These are phyloP conservation scores for Boechera retrofracta DNA, from an alignment of 345 rosid genomes.

Conservation along the genomic window DNA sequence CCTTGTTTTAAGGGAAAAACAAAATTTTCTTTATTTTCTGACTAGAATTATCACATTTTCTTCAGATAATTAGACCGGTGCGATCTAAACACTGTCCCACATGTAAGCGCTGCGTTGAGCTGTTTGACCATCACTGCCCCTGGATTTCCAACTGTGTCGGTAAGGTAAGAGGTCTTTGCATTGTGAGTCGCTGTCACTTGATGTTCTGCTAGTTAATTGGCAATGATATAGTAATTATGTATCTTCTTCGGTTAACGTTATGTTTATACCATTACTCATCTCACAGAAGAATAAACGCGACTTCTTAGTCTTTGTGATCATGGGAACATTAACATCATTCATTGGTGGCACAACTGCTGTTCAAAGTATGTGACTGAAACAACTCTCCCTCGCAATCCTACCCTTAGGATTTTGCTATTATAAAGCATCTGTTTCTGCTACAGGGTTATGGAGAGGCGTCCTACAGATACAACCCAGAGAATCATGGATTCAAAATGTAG, in stretches of 20 bases:
- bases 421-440: slow-evolving; percentile 33
- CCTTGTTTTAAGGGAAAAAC: neutral
- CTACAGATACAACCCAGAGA: slow-evolving; percentile 48
- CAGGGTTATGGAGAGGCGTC: slow-evolving; percentile 73
- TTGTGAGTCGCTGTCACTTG: neutral
- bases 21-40: neutral
- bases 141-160: slow-evolving; percentile 99
- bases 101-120: slow-evolving; percentile 90
- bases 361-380: slow-evolving; percentile 67
- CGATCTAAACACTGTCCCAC: slow-evolving; percentile 94
- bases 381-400: neutral
- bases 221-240: neutral
- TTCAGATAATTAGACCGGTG: slow-evolving; percentile 91
- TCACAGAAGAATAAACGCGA: slow-evolving; percentile 89
- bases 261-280: neutral
- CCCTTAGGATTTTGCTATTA: neutral
- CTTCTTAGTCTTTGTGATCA: slow-evolving; percentile 73
- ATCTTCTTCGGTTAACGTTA: neutral
- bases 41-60: slow-evolving; percentile 6
- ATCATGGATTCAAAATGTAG: slow-evolving; percentile 66
- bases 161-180: slow-evolving; percentile 57
- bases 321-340: slow-evolving; percentile 67
- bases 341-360: slow-evolving; percentile 60
- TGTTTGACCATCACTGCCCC: slow-evolving; percentile 98
- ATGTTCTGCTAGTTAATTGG: neutral